Evolutionary conservation across 768 basidiomycete genomes (phyloP).

Genomic region (Lentinus brumalis): DNA sequence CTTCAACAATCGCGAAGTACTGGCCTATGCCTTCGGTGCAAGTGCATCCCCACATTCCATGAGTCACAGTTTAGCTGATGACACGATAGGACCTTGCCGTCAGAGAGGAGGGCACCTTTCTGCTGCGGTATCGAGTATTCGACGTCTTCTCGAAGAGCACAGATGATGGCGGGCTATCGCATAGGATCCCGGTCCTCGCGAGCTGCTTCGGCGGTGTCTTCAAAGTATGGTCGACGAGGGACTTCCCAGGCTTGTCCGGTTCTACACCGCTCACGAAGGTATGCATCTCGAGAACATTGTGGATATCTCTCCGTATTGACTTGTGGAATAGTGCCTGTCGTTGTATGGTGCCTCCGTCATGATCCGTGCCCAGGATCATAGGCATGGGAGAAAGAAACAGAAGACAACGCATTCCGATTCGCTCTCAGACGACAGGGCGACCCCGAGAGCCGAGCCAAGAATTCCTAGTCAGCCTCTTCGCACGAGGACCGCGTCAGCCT

Average conservation of each 20-base stretch:
- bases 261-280: constrained; percentile 72
- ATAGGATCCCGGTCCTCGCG: constrained; percentile 47
- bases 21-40: constrained; percentile 67
- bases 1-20: constrained; percentile 50
- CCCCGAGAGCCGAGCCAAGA: background rate
- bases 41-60: background rate
- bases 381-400: constrained; percentile 51
- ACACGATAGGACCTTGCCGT: constrained; percentile 61
- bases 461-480: too few relatives aligned
- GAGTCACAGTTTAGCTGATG: background rate
- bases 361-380: constrained; percentile 5
- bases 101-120: constrained; percentile 63
- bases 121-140: constrained; percentile 66
- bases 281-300: background rate
- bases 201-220: constrained; percentile 67
- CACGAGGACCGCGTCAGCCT: too few relatives aligned
- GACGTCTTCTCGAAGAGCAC: constrained; percentile 43
- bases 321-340: constrained; percentile 43
- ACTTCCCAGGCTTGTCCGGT: constrained; percentile 65
- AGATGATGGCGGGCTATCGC: constrained; percentile 13
- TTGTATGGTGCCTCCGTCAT: constrained; percentile 52
- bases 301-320: too few relatives aligned
- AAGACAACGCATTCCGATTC: background rate
- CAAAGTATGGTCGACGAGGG: constrained; percentile 70
- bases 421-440: background rate